These are phyloP conservation scores for Chalara sp. DNA, from an alignment of 2,329 filamentous ascomycete genomes.

Conservation along the genomic window DNA sequence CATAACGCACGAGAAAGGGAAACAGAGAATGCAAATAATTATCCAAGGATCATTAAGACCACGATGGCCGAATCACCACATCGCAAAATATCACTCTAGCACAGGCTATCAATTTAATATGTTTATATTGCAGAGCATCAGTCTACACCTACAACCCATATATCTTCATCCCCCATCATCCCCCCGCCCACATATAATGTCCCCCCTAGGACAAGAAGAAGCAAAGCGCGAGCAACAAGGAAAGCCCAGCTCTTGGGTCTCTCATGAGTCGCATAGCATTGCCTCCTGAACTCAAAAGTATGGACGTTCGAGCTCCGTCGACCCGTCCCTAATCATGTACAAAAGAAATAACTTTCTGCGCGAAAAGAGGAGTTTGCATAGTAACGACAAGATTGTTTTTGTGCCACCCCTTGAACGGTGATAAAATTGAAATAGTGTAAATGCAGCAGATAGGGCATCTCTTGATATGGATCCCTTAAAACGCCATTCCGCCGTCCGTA, in stretches of 20 bases:
- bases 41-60: too few species aligned
- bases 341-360: slow-evolving; percentile 5
- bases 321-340: slow-evolving; percentile 7
- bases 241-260: slow-evolving; percentile 12
- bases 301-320: not conserved
- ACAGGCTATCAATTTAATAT: not conserved
- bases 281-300: not conserved
- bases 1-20: too few species aligned
- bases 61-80: too few species aligned
- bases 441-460: slow-evolving; percentile 17
- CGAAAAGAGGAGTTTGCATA: not conserved
- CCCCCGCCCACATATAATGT: not conserved
- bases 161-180: not conserved
- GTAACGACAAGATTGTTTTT: slow-evolving; percentile 1
- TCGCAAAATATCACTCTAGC: too few species aligned
- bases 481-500: not conserved
- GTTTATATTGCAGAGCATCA: not conserved
- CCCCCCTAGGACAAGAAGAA: not conserved
- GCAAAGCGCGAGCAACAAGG: not conserved
- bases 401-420: not conserved
- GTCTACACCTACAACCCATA: not conserved
- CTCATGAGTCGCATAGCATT: not conserved
- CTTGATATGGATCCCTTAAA: not conserved
- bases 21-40: too few species aligned
- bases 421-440: slow-evolving; percentile 14